Conservation (phyloP, 108 stramenopile species). For the Nitzschia sp. region DNA sequence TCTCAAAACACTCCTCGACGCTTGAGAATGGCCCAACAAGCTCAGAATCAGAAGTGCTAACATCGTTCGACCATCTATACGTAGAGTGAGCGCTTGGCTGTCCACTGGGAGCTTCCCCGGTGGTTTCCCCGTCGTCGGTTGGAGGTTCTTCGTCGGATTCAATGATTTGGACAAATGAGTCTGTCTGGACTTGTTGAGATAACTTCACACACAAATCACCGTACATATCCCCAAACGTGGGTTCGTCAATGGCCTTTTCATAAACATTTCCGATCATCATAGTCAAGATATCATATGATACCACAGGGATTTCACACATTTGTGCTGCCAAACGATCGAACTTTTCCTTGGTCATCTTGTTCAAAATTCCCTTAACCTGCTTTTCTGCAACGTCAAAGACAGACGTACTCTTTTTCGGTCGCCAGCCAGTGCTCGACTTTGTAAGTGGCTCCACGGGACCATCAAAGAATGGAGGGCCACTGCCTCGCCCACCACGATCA, state of each 20-base stretch:
- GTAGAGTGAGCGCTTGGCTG: constrained; percentile 32
- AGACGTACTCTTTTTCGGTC: constrained; percentile 64
- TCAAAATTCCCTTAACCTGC: constrained; percentile 84
- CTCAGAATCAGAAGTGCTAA: constrained; percentile 68
- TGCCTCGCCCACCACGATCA: constrained; percentile 37
- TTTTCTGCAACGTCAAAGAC: constrained; percentile 71
- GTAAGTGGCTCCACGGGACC: constrained; percentile 60
- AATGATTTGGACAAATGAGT: constrained; percentile 73
- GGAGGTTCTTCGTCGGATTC: constrained; percentile 82
- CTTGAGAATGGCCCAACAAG: constrained; percentile 73
- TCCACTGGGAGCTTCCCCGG: constrained; percentile 36
- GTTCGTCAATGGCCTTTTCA: constrained; percentile 92
- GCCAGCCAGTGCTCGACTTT: constrained; percentile 74
- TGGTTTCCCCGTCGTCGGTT: constrained; percentile 55
- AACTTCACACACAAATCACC: constrained; percentile 83
- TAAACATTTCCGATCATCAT: constrained; percentile 85
- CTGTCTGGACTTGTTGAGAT: constrained; percentile 52
- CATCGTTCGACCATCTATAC: constrained; percentile 84
- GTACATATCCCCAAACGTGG: constrained; percentile 90
- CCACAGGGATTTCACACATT: constrained; percentile 80
- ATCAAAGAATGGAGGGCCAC: constrained; percentile 44
- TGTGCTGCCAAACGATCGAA: constrained; percentile 76
- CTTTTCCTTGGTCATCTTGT: constrained; percentile 93
- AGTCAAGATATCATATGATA: constrained; percentile 71
- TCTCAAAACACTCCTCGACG: constrained; percentile 58